Base-by-base conservation (phyloP, 1,139 yeast species). In the Blastobotrys indianensis region DNA sequence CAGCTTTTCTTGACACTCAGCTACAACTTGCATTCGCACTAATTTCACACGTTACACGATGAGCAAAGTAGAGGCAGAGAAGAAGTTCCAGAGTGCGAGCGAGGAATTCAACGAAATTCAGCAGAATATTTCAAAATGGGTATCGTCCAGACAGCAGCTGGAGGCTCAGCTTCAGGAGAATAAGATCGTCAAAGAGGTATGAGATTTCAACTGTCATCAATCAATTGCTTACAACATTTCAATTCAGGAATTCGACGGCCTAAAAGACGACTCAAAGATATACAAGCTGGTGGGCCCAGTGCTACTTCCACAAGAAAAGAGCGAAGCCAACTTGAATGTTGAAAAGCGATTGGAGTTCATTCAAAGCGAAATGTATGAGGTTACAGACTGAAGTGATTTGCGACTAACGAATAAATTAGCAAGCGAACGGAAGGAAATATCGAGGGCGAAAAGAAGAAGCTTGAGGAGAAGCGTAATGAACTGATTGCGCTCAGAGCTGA, bases 221-320 rank as follows among this genome's bases (percentile, higher is more conserved):
- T 15, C 17, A 2, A 11, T 15, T 39, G 20, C 31, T 13, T 6
- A 25, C n/a, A 9, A 16, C n/a, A n/a, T n/a, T n/a, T n/a, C n/a
- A n/a, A 16, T 32, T 6, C 39, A 59, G 57, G 97, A 92, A 65
- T 85, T 92, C 59, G 76, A 73, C 16, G 65, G 67, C 44, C 68
- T 88, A 52, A 72, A 77, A 53, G 79, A 74, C 41, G 75, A 75
- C 30, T 75, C 94, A 13, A 85, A 84, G 57, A 82, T 92, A 33
- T 92, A 79, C 69, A 92, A 92, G 65, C 74, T 90, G 54, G 85
- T 92, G 16, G 98, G 98, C 1, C 95, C 96, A 9, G 88, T 90
- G 6, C 73, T 92, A 51, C 73, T 92, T 51, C 97, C 97, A 2
- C 96, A 90, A 61, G 95, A 88, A 46, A 77, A 76, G 53, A 64